Percentiles rank a stretch among this genome's conserved stretches.
phyloP scores from a whole-genome alignment of 1,284 basidiomycete species.

The Mycosarcoma mackinlayi region DNA sequence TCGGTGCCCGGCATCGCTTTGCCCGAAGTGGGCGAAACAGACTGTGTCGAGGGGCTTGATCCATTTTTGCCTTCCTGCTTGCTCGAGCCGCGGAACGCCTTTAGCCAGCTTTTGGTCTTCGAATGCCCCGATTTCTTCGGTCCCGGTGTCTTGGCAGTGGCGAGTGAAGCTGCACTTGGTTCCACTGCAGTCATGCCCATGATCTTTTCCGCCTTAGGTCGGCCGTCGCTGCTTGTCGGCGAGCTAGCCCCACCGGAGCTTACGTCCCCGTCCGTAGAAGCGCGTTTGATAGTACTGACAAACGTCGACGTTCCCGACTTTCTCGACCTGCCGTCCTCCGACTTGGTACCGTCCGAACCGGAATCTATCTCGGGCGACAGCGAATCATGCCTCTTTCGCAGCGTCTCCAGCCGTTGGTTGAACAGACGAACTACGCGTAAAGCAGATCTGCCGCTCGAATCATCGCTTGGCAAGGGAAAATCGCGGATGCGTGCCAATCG shows the following conservation, averaged over 20 bases:
- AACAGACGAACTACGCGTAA: conserved; percentile 55
- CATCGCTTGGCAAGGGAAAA: conserved; percentile 52
- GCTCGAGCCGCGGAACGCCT: conserved; percentile 51
- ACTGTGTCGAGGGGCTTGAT: conserved; percentile 6
- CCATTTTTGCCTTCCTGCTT: conserved; percentile 14
- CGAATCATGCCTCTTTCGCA: conserved; percentile 56
- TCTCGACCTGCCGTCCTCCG: conserved; percentile 43
- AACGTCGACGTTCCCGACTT: conserved; percentile 53
- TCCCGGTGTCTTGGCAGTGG: conserved; percentile 9
- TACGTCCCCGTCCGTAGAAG: conserved; percentile 44
- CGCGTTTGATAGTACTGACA: conserved; percentile 61
- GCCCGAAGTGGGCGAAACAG: conserved; percentile 14
- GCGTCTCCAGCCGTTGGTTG: conserved; percentile 56
- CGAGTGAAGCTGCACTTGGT: conserved; percentile 5
- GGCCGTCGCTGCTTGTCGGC: conserved; percentile 16
- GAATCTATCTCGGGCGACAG: conserved; percentile 56
- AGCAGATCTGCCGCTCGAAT: conserved; percentile 49
- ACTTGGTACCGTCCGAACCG: conserved; percentile 47
- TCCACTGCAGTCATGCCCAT: conserved; percentile 56
- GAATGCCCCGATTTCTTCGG: conserved; percentile 45
- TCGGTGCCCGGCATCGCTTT: conserved; percentile 28
- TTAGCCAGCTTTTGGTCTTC: conserved; percentile 61
- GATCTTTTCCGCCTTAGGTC: conserved; percentile 59
- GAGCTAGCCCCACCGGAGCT: conserved; percentile 32
- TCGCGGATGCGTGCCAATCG: conserved; percentile 61